Evolutionary conservation across 2,329 filamentous ascomycete species (phyloP).

Genomic region (Botrytis cinerea): DNA sequence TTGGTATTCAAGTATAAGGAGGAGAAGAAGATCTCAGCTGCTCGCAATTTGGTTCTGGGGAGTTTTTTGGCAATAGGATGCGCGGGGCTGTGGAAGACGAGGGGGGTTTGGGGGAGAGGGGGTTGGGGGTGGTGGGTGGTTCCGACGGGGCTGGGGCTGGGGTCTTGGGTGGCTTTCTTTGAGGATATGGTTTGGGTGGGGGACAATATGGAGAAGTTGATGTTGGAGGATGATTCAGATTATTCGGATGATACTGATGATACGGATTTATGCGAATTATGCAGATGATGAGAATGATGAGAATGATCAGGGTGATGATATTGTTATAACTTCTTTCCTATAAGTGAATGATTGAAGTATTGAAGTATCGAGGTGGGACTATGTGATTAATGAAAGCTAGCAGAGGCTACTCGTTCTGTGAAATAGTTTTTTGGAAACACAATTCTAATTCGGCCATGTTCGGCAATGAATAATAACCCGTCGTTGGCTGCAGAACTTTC

Average conservation of each 20-base stretch:
- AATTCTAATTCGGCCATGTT: not conserved
- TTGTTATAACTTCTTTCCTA: not conserved
- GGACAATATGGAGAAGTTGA: not conserved
- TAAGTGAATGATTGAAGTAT: not conserved
- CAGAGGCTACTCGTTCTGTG: not conserved
- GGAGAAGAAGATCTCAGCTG: not conserved
- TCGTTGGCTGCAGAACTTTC: not conserved
- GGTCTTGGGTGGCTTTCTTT: not conserved
- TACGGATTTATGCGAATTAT: no score
- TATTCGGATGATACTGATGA: no score
- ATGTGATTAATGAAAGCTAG: not conserved
- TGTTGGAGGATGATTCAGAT: no score
- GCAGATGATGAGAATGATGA: not conserved
- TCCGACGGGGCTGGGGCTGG: not conserved
- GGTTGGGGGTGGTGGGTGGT: not conserved
- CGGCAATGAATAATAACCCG: not conserved
- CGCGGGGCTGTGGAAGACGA: slow-evolving; percentile 6
- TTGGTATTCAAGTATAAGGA: not conserved
- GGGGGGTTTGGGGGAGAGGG: slow-evolving; percentile 11
- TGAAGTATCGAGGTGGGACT: not conserved
- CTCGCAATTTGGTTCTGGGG: not conserved
- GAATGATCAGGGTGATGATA: not conserved
- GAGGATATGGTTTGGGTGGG: not conserved
- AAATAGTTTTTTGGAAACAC: not conserved
- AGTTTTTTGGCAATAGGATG: not conserved